Evolutionary conservation across 202 grass and related monocot genomes (phyloP), one percentile per base, ranked within the genome.

Genomic region (Bolboschoenoplectus hybrid): DNA sequence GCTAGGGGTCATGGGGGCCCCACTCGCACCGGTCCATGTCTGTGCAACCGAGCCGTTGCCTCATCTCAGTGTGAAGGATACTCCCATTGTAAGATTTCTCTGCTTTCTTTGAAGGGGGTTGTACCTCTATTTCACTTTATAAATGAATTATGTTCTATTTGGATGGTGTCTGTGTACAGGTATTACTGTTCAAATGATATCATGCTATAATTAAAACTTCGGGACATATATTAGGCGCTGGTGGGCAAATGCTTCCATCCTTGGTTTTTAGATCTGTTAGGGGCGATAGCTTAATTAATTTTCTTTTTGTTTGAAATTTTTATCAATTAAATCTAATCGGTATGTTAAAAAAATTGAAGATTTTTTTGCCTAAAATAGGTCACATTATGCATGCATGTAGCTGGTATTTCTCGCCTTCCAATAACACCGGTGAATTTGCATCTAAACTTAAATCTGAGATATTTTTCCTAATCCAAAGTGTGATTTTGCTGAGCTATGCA

Each of bases 41-140:
- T 89, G 87, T 84, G 91, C 94, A 13, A 79, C 90, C 13, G 94
- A 97, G 82, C 94, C 94, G 20, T 78, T 97, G 45, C 94, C 94
- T 74, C 91, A 97, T 88, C 94, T 97, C 91, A 97, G 91, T 87
- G 87, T 97, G 61, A 97, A 97, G 80, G 94, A 93, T 84, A 97
- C 94, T 65, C 94, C 94, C 85, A 97, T 97, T 84, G 94, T 94
- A 69, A 94, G 94, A 53, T 3, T 71, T 65, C 58, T 26, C 50
- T 9, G 7, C 8, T 69, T 51, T 51, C 9, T 16, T 35, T 47
- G 0, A 46, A 64, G 17, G 56, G 16, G 56, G 4, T n/a, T 26
- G 11, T 73, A 26, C 2, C 7, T 78, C 6, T 78, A 57, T 38
- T 77, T 13, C n/a, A 36, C 20, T 76, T 55, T 71, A 3, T 10